Percentiles rank a stretch among this genome's conserved stretches.
Evolutionary conservation across 2,329 filamentous ascomycete genomes (phyloP).

Genomic region (Fusarium buharicum): DNA sequence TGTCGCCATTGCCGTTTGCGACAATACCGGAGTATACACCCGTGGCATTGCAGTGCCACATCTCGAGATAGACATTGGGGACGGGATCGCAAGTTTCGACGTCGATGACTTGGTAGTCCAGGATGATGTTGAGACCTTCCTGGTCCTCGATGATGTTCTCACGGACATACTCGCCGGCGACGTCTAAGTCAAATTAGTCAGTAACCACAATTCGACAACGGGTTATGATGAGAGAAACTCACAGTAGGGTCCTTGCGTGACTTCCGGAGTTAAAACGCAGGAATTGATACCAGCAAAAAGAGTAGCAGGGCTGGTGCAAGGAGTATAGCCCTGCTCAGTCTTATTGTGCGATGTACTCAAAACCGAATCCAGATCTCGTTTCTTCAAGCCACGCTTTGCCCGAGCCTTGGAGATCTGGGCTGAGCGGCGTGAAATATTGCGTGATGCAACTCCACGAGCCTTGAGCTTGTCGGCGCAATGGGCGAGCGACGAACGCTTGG

Average conservation of each 20-base stretch:
- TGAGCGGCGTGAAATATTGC: slow-evolving; percentile 58
- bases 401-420: slow-evolving; percentile 55
- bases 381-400: slow-evolving; percentile 49
- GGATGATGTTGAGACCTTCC: slow-evolving; percentile 52
- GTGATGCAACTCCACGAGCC: slow-evolving; percentile 57
- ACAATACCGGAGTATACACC: slow-evolving; percentile 58
- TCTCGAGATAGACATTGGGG: slow-evolving; percentile 55
- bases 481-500: slow-evolving; percentile 54
- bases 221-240: neutral
- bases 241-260: slow-evolving; percentile 61
- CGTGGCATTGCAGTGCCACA: slow-evolving; percentile 60
- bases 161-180: slow-evolving; percentile 49
- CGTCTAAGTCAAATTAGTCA: slow-evolving; percentile 34
- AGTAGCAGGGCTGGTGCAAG: slow-evolving; percentile 45
- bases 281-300: slow-evolving; percentile 55
- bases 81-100: slow-evolving; percentile 57
- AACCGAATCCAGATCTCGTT: slow-evolving; percentile 48
- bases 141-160: slow-evolving; percentile 55
- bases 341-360: slow-evolving; percentile 53
- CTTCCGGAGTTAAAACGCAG: slow-evolving; percentile 62
- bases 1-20: slow-evolving; percentile 57
- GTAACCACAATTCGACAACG: neutral
- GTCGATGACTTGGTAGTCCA: slow-evolving; percentile 59
- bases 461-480: slow-evolving; percentile 60
- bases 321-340: slow-evolving; percentile 49